phyloP scores from a whole-genome alignment of 2,329 filamentous ascomycete genomes.

The Fusarium gaditjirri region DNA sequence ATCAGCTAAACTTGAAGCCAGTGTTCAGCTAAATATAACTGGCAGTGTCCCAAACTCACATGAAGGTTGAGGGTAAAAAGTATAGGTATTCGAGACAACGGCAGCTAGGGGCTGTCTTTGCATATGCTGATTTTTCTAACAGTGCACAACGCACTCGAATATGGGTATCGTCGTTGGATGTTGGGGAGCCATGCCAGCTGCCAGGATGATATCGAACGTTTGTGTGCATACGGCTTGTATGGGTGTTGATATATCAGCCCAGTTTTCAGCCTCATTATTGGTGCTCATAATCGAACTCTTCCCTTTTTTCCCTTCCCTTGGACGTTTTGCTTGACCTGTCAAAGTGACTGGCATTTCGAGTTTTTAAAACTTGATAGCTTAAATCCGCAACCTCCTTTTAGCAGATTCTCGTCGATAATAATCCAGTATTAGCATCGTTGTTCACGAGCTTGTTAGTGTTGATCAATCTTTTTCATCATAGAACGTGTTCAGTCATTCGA shows the following conservation, averaged over 20 bases:
- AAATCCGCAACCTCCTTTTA: background rate
- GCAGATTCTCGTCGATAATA: background rate
- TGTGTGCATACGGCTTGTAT: background rate
- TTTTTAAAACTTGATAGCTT: background rate
- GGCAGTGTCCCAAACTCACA: background rate
- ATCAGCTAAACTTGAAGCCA: background rate
- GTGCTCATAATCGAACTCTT: background rate
- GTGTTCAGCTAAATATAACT: background rate
- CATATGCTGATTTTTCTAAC: background rate
- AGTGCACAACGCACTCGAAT: background rate
- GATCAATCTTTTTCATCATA: background rate
- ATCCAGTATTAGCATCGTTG: background rate
- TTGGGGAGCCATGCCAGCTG: background rate
- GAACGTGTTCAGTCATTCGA: background rate
- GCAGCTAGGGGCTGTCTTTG: background rate
- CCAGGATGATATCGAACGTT: background rate
- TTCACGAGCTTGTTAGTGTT: background rate
- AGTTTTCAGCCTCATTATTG: constrained; percentile 8
- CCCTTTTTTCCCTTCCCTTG: background rate
- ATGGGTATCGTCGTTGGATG: background rate
- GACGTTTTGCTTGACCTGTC: background rate
- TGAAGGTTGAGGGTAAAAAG: background rate
- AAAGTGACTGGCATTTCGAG: background rate
- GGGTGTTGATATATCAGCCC: constrained; percentile 4
- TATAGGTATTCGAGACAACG: background rate